phyloP scores from a whole-genome alignment of 2,329 filamentous ascomycete species.

The Fusarium subtropicale region DNA sequence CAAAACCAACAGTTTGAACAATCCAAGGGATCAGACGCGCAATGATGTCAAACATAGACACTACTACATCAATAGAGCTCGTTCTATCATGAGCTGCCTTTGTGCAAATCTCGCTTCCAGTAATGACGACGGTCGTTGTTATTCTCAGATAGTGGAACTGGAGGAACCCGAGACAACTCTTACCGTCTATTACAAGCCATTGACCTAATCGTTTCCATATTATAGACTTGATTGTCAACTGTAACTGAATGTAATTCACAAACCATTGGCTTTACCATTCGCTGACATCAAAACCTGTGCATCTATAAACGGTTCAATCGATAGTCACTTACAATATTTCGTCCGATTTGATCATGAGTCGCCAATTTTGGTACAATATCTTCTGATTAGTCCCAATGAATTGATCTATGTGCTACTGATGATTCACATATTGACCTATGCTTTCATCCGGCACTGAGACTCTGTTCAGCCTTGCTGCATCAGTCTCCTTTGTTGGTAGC shows the following conservation, averaged over 20 bases:
- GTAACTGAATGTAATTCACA: not conserved
- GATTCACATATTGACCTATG: slow-evolving; percentile 6
- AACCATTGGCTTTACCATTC: not conserved
- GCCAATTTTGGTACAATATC: not conserved
- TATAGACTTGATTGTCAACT: not conserved
- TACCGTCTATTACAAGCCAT: slow-evolving; percentile 22
- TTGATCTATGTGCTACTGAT: slow-evolving; percentile 4
- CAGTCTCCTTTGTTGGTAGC: not conserved
- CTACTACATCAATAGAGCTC: not conserved
- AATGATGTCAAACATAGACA: slow-evolving; percentile 38
- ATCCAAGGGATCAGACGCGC: slow-evolving; percentile 43
- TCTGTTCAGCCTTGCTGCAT: slow-evolving; percentile 17
- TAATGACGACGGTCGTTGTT: slow-evolving; percentile 44
- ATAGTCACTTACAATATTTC: not conserved
- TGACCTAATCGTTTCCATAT: slow-evolving; percentile 7
- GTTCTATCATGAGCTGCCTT: not conserved
- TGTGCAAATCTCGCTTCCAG: slow-evolving; percentile 1
- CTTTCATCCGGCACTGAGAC: slow-evolving; percentile 8
- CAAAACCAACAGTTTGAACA: slow-evolving; percentile 35
- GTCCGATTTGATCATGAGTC: not conserved
- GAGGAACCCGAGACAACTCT: slow-evolving; percentile 46
- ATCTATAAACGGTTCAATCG: not conserved
- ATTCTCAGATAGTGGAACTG: slow-evolving; percentile 50
- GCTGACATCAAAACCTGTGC: not conserved
- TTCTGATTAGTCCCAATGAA: slow-evolving; percentile 2